A percentile compares a stretch with the other conserved stretches of the same genome.
These are phyloP conservation scores for Jasminum sambac DNA, from an alignment of 257 asterid species.

Conservation along the genomic window DNA sequence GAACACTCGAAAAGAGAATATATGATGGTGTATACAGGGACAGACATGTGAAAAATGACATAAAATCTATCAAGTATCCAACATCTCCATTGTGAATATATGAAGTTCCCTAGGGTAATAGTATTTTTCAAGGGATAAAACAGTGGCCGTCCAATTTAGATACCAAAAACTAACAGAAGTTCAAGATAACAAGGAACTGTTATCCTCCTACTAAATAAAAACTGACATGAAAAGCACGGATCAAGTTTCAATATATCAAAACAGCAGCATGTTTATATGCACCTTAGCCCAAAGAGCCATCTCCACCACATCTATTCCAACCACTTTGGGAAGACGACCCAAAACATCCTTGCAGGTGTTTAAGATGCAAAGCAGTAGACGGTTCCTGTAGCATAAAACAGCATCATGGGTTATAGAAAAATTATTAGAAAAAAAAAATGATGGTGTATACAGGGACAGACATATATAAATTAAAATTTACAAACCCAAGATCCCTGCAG, in stretches of 20 bases:
- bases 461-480: constrained; percentile 10
- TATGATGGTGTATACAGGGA: neutral
- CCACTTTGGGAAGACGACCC: constrained; percentile 91
- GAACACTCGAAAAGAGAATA: neutral
- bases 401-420: constrained; percentile 17
- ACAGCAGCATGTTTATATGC: constrained; percentile 19
- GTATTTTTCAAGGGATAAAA: constrained; percentile 13
- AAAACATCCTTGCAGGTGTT: constrained; percentile 78
- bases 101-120: neutral
- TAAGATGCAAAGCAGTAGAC: constrained; percentile 75
- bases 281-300: constrained; percentile 99
- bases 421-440: neutral
- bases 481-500: constrained; percentile 9
- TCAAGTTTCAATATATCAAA: constrained; percentile 7
- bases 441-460: neutral
- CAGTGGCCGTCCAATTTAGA: constrained; percentile 9
- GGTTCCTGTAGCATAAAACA: constrained; percentile 59
- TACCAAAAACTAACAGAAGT: constrained; percentile 10
- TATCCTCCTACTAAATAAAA: constrained; percentile 17
- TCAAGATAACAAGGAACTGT: constrained; percentile 3
- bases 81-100: neutral
- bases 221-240: neutral
- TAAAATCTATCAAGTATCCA: no score
- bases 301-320: constrained; percentile 96
- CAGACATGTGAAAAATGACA: no score